Base-by-base conservation (phyloP, 345 rosid genomes). In the Gossypium sturtianum region DNA sequence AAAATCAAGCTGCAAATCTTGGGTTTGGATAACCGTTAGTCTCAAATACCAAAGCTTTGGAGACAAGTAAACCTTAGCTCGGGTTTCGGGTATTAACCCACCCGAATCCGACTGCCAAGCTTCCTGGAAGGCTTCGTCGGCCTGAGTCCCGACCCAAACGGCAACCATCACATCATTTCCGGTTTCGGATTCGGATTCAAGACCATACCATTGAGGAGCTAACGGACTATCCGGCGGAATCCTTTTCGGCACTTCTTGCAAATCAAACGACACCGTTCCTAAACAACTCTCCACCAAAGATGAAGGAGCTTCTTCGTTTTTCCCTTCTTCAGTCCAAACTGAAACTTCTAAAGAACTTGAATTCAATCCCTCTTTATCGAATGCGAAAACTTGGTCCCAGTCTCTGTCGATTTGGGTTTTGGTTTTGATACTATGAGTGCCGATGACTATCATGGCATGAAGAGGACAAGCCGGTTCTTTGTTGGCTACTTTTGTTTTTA, bases 41-140 rank as follows among this genome's bases (percentile, higher is more conserved):
- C 96, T 85, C 90, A 94, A 79, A 82, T 91, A 94, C 98, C 98
- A 94, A 29, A 94, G 93, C 85, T 89, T 94, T 6, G 98, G 97
- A 20, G 98, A 92, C 66, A 94, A 73, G 77, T 91, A 94, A 10
- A 94, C 97, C 72, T 94, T 94, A 53, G 97, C 91, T 69, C 97
- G 85, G 72, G 97, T 94, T 88, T 94, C 97, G 62, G 88, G 91
- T 15, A 88, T 85, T 76, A 91, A 77, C 48, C 98, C 98, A n/a
- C 97, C 97, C 64, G 97, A 94, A 74, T 94, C 97, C 45, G 97
- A 90, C 57, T 90, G 98, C 98, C 98, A 94, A 1, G 98, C 97
- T 77, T 94, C 98, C 77, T 90, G 98, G 62, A 94, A 94, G 1
- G 97, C 41, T 34, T 94, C 97, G 58, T 94, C 97, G 0, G 93